Evolutionary conservation across 768 basidiomycete genomes (phyloP).

Genomic region (Panaeolus cyanescens): DNA sequence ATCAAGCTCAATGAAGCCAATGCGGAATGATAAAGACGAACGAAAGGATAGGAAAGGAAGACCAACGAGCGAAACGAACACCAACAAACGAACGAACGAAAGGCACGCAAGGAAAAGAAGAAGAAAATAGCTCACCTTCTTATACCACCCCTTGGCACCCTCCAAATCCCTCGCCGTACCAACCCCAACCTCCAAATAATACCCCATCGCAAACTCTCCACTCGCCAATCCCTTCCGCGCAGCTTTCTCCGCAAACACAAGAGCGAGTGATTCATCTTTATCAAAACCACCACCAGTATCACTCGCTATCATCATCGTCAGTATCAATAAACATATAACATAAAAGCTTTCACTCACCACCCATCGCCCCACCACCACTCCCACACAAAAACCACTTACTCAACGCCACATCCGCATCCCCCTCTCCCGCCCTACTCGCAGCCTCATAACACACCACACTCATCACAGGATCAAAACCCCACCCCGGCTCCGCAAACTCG

Average conservation of each 20-base stretch:
- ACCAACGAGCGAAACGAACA: background rate
- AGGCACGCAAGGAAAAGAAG: background rate
- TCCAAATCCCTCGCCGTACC: conserved; percentile 67
- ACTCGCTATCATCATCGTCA: too few species aligned
- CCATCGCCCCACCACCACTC: conserved; percentile 35
- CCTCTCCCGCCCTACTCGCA: conserved; percentile 83
- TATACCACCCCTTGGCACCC: conserved; percentile 79
- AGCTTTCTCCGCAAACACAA: conserved; percentile 89
- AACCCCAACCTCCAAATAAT: conserved; percentile 92
- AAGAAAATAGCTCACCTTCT: conserved; percentile 30
- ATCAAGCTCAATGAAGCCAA: too few species aligned
- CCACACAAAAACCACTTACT: conserved; percentile 98
- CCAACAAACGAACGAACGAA: too few species aligned
- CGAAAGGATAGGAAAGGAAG: background rate
- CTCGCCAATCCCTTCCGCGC: conserved; percentile 71
- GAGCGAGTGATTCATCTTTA: conserved; percentile 85
- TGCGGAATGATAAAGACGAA: too few species aligned
- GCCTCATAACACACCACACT: conserved; percentile 89
- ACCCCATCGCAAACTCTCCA: conserved; percentile 96
- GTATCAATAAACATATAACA: too few species aligned
- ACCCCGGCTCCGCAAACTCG: conserved; percentile 86
- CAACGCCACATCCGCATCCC: conserved; percentile 95
- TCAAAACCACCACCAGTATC: conserved; percentile 61
- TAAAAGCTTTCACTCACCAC: too few species aligned
- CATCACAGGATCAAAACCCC: conserved; percentile 85